phyloP scores from a whole-genome alignment of 192 early-diverging fungal species.

The Entomortierella parvispora region DNA sequence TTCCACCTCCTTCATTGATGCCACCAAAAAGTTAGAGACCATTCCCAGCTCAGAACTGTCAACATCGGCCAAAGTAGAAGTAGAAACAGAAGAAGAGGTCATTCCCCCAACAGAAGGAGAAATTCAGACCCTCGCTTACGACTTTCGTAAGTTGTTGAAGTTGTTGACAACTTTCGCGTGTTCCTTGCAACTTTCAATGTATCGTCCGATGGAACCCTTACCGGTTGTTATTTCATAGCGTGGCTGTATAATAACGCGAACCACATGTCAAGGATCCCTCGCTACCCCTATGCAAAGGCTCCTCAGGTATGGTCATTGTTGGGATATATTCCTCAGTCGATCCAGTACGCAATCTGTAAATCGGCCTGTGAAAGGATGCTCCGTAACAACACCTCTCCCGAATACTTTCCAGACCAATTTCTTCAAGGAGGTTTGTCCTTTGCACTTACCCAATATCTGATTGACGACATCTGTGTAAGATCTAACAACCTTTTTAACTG shows the following conservation, averaged over 20 bases:
- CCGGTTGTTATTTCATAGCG: conserved; percentile 6
- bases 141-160: conserved; percentile 22
- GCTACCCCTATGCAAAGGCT: conserved; percentile 56
- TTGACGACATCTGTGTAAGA: too few species aligned
- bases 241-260: conserved; percentile 38
- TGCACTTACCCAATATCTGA: neutral
- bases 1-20: too few species aligned
- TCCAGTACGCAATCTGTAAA: conserved; percentile 55
- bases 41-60: neutral
- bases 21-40: too few species aligned
- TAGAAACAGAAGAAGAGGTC: neutral
- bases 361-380: conserved; percentile 55
- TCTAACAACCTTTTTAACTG: neutral
- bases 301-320: conserved; percentile 52
- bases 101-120: conserved; percentile 26
- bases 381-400: conserved; percentile 51
- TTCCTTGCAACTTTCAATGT: too few species aligned
- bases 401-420: conserved; percentile 62
- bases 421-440: conserved; percentile 55
- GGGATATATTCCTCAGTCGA: conserved; percentile 44
- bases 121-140: conserved; percentile 29
- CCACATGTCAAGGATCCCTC: conserved; percentile 49
- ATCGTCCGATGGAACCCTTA: too few species aligned
- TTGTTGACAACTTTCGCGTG: neutral
- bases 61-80: neutral